A percentile compares a stretch with the other conserved stretches of the same genome.
These are phyloP conservation scores for Dothiorella sarmentorum DNA, from an alignment of 2,329 filamentous ascomycete species.

Conservation along the genomic window DNA sequence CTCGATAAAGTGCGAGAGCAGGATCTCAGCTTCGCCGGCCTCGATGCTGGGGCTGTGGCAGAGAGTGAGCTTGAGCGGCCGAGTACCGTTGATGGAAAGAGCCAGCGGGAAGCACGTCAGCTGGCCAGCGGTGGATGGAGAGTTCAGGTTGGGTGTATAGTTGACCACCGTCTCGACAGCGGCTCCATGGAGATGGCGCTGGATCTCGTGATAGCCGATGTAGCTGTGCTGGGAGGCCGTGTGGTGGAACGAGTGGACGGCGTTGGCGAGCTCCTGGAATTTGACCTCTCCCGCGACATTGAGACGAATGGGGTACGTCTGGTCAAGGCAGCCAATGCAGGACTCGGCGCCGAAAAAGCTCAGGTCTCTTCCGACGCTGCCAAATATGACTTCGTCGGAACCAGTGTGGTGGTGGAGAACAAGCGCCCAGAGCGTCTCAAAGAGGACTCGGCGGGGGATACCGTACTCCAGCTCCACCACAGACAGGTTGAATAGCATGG, in stretches of 20 bases:
- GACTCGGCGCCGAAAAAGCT: not conserved
- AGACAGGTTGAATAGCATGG: not conserved
- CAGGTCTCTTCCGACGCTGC: not conserved
- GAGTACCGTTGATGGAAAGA: not conserved
- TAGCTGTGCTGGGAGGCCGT: not conserved
- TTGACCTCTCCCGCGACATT: not conserved
- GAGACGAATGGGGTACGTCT: not conserved
- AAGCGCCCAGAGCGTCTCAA: not conserved
- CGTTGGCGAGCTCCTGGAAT: not conserved
- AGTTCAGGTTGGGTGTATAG: not conserved
- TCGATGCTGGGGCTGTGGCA: not conserved
- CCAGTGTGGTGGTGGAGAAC: not conserved
- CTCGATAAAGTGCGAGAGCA: not conserved
- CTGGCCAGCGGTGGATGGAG: not conserved
- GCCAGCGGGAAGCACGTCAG: not conserved
- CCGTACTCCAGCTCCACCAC: not conserved
- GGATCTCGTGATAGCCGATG: not conserved
- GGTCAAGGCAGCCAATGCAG: not conserved
- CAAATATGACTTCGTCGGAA: not conserved
- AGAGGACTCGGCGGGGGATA: not conserved
- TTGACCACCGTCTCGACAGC: not conserved
- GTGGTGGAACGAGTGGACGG: not conserved
- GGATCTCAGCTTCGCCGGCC: not conserved
- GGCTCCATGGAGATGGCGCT: not conserved
- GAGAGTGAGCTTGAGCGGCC: not conserved